Evolutionary conservation across 192 early-diverging fungal species (phyloP).

Genomic region (Endogone sp.): DNA sequence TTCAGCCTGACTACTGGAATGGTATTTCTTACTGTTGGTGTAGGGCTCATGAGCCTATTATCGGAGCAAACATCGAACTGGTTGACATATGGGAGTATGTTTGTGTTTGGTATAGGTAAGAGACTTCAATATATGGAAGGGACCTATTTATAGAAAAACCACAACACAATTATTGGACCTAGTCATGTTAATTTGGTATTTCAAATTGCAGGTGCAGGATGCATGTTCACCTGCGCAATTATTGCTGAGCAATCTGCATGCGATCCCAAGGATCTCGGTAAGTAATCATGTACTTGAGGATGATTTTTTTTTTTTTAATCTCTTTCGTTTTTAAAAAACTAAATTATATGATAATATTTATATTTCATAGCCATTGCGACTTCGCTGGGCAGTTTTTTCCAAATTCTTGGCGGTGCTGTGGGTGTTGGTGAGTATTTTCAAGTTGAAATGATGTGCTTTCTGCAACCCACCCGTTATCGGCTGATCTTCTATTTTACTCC

Average conservation of each 20-base stretch:
- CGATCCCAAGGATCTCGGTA: conserved; percentile 14
- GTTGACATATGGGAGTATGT: background rate
- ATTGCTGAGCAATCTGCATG: conserved; percentile 30
- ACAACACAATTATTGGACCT: too few relatives aligned
- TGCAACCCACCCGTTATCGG: background rate
- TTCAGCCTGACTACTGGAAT: background rate
- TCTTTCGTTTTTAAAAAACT: background rate
- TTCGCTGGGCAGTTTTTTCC: conserved; percentile 26
- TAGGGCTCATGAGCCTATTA: background rate
- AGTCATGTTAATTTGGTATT: too few relatives aligned
- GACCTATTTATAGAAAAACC: conserved; percentile 23
- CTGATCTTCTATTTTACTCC: background rate
- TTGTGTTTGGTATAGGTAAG: conserved; percentile 29
- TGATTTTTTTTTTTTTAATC: background rate
- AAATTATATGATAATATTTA: background rate
- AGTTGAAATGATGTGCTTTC: background rate
- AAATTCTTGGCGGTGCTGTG: conserved; percentile 25
- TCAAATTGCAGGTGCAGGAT: conserved; percentile 9
- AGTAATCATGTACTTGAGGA: too few relatives aligned
- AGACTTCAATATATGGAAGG: conserved; percentile 11
- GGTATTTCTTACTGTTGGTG: background rate
- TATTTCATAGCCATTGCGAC: conserved; percentile 23
- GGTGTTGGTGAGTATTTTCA: conserved; percentile 9
- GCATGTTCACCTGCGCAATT: conserved; percentile 25
- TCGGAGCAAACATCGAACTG: background rate